Conservation (phyloP, 1,284 basidiomycete genomes). For the Sanghuangporus baumii region DNA sequence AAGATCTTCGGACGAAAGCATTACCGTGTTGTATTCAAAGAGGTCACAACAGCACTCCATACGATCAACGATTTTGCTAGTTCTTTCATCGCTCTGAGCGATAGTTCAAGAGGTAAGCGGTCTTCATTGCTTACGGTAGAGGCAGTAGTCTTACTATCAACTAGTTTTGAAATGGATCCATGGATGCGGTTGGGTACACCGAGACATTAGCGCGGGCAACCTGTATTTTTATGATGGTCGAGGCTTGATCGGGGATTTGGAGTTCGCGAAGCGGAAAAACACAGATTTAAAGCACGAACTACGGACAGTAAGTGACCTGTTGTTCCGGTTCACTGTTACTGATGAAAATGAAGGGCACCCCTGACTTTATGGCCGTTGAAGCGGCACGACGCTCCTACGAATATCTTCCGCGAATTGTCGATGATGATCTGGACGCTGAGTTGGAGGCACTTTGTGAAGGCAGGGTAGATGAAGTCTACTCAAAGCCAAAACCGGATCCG, state of each 20-base stretch:
- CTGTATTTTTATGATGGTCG: too few species aligned
- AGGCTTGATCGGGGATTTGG: background rate
- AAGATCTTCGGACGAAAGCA: too few species aligned
- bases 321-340: background rate
- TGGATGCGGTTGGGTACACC: too few species aligned
- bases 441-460: background rate
- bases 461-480: background rate
- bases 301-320: background rate
- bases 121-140: too few species aligned
- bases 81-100: too few species aligned
- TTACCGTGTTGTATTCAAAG: too few species aligned
- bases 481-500: background rate
- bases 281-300: background rate
- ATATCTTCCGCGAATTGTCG: background rate
- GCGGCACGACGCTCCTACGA: background rate
- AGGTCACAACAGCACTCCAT: too few species aligned
- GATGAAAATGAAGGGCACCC: background rate
- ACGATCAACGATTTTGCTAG: too few species aligned
- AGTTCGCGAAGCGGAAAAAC: background rate
- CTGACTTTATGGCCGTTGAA: conserved; percentile 7
- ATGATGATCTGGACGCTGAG: background rate
- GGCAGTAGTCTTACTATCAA: too few species aligned
- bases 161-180: too few species aligned
- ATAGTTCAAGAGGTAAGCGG: too few species aligned
- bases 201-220: too few species aligned